Evolutionary conservation across 768 basidiomycete genomes (phyloP).

Genomic region (Leccinum sublutescens): DNA sequence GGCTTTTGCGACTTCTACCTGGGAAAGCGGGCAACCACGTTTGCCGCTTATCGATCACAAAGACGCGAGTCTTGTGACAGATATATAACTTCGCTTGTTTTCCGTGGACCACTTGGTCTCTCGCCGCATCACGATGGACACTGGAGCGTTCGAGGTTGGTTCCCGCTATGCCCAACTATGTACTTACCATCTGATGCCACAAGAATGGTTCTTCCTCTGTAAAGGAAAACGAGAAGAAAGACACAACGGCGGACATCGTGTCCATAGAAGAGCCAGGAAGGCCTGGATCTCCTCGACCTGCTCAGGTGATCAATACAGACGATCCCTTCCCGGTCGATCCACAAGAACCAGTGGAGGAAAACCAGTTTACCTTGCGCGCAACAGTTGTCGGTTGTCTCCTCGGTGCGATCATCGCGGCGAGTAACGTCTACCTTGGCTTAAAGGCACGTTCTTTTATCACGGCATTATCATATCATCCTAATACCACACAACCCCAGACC

Average conservation of each 20-base stretch:
- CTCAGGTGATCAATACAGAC: neutral
- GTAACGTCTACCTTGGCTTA: conserved; percentile 3
- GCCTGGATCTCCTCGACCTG: neutral
- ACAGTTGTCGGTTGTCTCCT: neutral
- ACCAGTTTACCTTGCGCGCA: neutral
- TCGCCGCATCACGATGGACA: conserved; percentile 1
- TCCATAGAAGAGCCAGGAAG: conserved; percentile 9
- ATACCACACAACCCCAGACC: neutral
- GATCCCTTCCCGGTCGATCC: conserved; percentile 3
- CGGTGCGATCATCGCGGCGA: neutral
- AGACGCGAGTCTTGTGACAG: neutral
- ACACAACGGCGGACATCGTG: neutral
- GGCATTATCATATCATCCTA: neutral
- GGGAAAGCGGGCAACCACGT: neutral
- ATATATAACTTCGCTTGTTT: neutral
- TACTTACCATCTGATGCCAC: neutral
- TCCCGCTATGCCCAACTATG: neutral
- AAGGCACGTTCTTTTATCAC: neutral
- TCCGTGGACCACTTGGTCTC: neutral
- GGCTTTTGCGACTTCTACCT: neutral
- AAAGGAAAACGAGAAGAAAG: conserved; percentile 5
- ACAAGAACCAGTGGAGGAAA: neutral
- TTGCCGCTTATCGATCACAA: neutral
- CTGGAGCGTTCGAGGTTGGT: conserved; percentile 2
- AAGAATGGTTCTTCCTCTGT: conserved; percentile 5